Conservation (phyloP, 2,329 filamentous ascomycete species). For the Calonectria hawksworthii region DNA sequence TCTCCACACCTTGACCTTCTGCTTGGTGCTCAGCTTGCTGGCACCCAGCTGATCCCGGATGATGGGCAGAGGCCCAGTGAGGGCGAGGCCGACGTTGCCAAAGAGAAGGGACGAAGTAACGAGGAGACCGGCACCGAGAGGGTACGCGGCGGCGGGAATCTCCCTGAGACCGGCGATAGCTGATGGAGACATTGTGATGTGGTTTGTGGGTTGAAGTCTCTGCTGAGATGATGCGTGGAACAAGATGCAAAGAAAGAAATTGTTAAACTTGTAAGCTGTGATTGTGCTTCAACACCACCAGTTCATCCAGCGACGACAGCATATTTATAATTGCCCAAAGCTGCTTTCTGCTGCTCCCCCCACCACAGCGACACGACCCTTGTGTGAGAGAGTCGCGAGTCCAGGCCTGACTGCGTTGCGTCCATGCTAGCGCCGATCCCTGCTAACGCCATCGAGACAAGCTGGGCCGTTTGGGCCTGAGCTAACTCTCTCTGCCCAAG, state of each 20-base stretch:
- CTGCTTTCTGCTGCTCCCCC: background rate
- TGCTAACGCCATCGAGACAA: background rate
- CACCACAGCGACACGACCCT: background rate
- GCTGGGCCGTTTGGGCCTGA: background rate
- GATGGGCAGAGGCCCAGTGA: background rate
- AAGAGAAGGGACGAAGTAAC: background rate
- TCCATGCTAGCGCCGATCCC: no score
- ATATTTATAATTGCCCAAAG: background rate
- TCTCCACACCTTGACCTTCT: background rate
- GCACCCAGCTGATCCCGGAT: slow-evolving; percentile 1
- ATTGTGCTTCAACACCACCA: background rate
- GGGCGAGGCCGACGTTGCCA: background rate
- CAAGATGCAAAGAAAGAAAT: no score
- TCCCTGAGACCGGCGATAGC: background rate
- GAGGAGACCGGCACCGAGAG: background rate
- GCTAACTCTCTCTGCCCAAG: background rate
- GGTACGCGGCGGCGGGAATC: background rate
- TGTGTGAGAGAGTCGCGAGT: no score
- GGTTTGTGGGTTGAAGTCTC: background rate
- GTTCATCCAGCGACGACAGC: background rate
- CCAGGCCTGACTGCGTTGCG: background rate
- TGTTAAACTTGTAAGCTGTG: background rate
- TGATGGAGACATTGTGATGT: background rate
- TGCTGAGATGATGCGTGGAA: background rate
- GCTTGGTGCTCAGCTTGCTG: slow-evolving; percentile 1